A percentile compares a stretch with the other conserved stretches of the same genome.
These are phyloP conservation scores for Selaginella tamariscina DNA, from an alignment of 75 land plant species.

Conservation along the genomic window DNA sequence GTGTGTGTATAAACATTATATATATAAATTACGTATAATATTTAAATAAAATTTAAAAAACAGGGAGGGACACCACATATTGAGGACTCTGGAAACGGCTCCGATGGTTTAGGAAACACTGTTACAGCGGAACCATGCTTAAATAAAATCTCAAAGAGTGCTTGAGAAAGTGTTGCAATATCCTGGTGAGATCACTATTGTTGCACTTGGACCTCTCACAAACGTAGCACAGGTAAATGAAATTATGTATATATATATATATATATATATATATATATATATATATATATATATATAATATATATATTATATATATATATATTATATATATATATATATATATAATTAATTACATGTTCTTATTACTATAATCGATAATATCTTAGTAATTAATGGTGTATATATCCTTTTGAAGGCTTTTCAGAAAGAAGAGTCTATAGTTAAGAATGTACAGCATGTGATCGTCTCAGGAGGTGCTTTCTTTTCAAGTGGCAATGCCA, in stretches of 20 bases:
- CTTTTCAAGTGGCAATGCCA: conserved; percentile 83
- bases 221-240: conserved; percentile 82
- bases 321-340: too few relatives aligned
- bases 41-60: too few relatives aligned
- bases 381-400: neutral
- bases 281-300: too few relatives aligned
- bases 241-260: too few relatives aligned
- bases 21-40: too few relatives aligned
- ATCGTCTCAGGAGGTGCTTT: conserved; percentile 94
- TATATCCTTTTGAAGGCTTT: conserved; percentile 72
- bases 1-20: too few relatives aligned
- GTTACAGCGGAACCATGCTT: conserved; percentile 41
- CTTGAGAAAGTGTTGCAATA: conserved; percentile 61
- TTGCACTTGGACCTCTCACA: conserved; percentile 93
- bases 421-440: conserved; percentile 73
- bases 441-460: conserved; percentile 56
- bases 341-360: too few relatives aligned
- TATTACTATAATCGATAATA: neutral
- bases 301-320: too few relatives aligned
- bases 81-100: conserved; percentile 87
- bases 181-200: conserved; percentile 82
- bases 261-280: too few relatives aligned
- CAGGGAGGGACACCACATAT: conserved; percentile 63
- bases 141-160: conserved; percentile 51
- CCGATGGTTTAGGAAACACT: conserved; percentile 79